Evolutionary conservation across 257 asterid species (phyloP), one percentile per base, ranked within the genome.

Genomic region (Eucommia ulmoides): DNA sequence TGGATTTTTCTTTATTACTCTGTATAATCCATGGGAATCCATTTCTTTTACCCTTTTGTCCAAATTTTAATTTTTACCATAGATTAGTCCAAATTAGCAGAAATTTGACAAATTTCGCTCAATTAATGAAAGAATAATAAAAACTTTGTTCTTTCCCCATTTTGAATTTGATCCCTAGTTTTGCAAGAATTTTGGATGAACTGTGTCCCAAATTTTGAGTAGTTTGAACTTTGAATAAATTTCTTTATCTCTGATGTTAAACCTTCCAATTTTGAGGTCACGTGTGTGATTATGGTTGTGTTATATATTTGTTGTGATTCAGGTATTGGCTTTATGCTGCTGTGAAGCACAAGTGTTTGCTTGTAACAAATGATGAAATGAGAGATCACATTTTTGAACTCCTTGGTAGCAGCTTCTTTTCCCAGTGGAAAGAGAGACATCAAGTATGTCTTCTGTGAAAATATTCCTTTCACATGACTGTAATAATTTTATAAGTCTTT

Each of bases 271-370:
- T 9, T 42, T 52, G 14, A 42, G 17, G 10, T 33, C 19, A 2
- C 18, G 22, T 24, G 1, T 20, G 17, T 44, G 41, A 50, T 20
- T 45, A 16, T 22, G 57, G 46, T 52, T 3, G 10, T 54, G 52
- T 29, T 45, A 21, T 15, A 46, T 12, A 2, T 19, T 35, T n/a
- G 22, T 10, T 24, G 22, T 59, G 20, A 67, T 55, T 52, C 58
- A 89, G 98, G 96, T 89, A 89, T 65, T 89, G 98, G 98, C 82
- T 89, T 29, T 85, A 78, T 63, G 94, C 94, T 52, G 79, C 98
- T 50, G 96, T 82, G 56, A 82, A 85, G 59, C 73, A 68, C 20
- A 79, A 83, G 84, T 80, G 96, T 66, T 66, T 85, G 72, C 75
- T 89, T 45, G 86, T 89, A 60, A 85, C 98, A 55, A 89, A 89